phyloP scores from a whole-genome alignment of 176 grass and related monocot species.

The Phoenix roebelenii region DNA sequence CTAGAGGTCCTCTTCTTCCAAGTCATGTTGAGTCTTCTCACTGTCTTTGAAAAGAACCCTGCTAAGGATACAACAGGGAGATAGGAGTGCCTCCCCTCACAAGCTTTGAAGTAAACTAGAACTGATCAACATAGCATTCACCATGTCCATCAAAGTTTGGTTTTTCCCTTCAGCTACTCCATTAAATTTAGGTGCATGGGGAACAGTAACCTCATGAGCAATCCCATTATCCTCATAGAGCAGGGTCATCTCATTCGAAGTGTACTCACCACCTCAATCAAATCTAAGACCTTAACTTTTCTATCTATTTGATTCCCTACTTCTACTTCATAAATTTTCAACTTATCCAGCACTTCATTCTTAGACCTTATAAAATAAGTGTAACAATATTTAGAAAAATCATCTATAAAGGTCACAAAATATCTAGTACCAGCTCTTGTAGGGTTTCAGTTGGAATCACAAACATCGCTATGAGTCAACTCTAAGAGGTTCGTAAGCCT shows the following conservation, averaged over 20 bases:
- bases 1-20: constrained; percentile 2
- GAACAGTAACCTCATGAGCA: constrained; percentile 8
- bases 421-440: constrained; percentile 8
- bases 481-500: neutral
- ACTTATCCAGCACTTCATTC: constrained; percentile 11
- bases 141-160: constrained; percentile 12
- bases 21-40: constrained; percentile 4
- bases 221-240: constrained; percentile 4
- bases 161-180: constrained; percentile 9
- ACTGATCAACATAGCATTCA: constrained; percentile 20
- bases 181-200: constrained; percentile 13
- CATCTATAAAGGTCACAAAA: constrained; percentile 21
- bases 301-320: constrained; percentile 18
- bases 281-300: constrained; percentile 1
- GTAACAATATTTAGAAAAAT: constrained; percentile 14
- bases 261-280: constrained; percentile 7
- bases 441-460: constrained; percentile 3
- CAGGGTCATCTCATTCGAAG: constrained; percentile 4
- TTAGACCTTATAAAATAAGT: constrained; percentile 10
- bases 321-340: constrained; percentile 8
- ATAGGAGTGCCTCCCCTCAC: constrained; percentile 14
- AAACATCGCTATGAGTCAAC: constrained; percentile 17
- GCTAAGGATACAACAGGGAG: constrained; percentile 8
- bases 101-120: constrained; percentile 7
- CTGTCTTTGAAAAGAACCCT: constrained; percentile 8